phyloP scores from a whole-genome alignment of 805 yeast species.

The Candida patagonica region DNA sequence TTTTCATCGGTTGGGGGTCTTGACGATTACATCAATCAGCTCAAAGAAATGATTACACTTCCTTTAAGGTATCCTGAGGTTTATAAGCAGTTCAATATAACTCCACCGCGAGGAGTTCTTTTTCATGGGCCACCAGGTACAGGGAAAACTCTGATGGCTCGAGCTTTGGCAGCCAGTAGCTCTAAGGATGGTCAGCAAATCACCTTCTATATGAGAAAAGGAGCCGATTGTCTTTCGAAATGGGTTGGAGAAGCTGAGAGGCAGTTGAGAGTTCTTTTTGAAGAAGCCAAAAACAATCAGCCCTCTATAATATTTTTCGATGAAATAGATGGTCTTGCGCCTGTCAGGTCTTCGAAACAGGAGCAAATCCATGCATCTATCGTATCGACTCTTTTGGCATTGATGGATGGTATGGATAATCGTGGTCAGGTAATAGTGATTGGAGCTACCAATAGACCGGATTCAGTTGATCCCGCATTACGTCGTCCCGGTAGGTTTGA shows the following conservation, averaged over 20 bases:
- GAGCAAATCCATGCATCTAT: conserved; percentile 98
- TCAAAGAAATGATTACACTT: conserved; percentile 93
- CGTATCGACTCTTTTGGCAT: conserved; percentile 85
- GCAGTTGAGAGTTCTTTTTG: conserved; percentile 80
- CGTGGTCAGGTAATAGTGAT: conserved; percentile 97
- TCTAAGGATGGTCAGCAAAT: conserved; percentile 77
- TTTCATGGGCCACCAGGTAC: conserved; percentile 99
- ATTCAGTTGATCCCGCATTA: conserved; percentile 95
- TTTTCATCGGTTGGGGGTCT: conserved; percentile 86
- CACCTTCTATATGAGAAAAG: conserved; percentile 96
- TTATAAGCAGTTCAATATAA: conserved; percentile 77
- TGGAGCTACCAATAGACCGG: conserved; percentile 97
- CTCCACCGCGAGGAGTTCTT: conserved; percentile 95
- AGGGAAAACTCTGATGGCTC: conserved; percentile 95
- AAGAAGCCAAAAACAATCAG: conserved; percentile 92
- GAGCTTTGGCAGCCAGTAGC: conserved; percentile 94
- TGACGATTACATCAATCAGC: conserved; percentile 79
- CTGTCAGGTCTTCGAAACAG: conserved; percentile 93
- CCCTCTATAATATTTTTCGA: conserved; percentile 95
- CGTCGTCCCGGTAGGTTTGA: conserved; percentile 97
- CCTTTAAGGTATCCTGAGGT: conserved; percentile 91
- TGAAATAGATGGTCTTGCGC: conserved; percentile 97
- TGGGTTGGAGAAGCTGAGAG: conserved; percentile 99
- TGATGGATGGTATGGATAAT: conserved; percentile 99
- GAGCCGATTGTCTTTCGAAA: conserved; percentile 92